A percentile compares a stretch with the other conserved stretches of the same genome.
Evolutionary conservation across 768 basidiomycete genomes (phyloP).

Genomic region (Tremella yokohamensis): DNA sequence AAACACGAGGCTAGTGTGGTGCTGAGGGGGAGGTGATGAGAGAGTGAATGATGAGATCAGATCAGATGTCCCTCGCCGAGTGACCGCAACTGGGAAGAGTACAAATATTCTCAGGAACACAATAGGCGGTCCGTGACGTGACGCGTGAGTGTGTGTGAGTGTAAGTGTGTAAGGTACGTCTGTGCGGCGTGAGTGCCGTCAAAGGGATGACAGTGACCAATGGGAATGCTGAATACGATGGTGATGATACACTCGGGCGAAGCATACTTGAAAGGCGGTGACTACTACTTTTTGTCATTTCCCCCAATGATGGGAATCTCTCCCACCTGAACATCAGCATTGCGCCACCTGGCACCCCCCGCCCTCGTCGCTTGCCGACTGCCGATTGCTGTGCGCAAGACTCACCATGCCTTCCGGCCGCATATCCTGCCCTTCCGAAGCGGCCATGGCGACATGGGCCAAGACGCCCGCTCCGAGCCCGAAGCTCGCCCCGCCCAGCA

Average conservation of each 20-base stretch:
- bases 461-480: conserved; percentile 43
- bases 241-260: too few relatives aligned
- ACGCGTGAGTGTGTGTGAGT: too few relatives aligned
- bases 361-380: background rate
- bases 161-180: too few relatives aligned
- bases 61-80: background rate
- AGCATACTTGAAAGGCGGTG: too few relatives aligned
- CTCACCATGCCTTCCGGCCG: conserved; percentile 43
- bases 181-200: background rate
- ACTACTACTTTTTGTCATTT: conserved; percentile 15
- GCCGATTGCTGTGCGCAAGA: background rate
- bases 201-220: background rate
- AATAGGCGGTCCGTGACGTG: too few relatives aligned
- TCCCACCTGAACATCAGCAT: conserved; percentile 28
- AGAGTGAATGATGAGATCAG: background rate
- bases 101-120: too few relatives aligned
- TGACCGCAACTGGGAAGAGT: too few relatives aligned
- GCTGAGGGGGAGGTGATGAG: background rate
- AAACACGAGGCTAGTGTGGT: too few relatives aligned
- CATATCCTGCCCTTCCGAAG: conserved; percentile 36
- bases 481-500: conserved; percentile 44
- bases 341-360: too few relatives aligned
- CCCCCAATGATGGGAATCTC: conserved; percentile 35
- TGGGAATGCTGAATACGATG: too few relatives aligned
- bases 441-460: conserved; percentile 33